Evolutionary conservation across 371 early-diverging fungal species (phyloP), one percentile per base, ranked within the genome.

Genomic region (Mucor indicus): DNA sequence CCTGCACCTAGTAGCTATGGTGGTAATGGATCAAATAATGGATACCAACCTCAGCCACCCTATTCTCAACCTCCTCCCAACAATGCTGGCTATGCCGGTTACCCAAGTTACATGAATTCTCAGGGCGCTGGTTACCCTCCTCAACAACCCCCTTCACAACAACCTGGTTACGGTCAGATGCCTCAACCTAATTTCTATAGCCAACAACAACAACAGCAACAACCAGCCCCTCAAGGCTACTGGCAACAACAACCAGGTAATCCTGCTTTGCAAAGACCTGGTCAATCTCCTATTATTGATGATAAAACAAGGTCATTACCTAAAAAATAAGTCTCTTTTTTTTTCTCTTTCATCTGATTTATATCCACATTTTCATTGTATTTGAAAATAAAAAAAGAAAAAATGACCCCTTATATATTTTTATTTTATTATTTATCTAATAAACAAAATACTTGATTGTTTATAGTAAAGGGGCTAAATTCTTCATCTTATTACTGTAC

Each of bases 151-250:
- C 30, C 49, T 35, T 35, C 40, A 13, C 50, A 47, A 12, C 55
- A 43, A 32, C 47, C 40, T 17, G 43, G 41, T 15, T 65, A 59
- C n/a, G 32, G 33, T 40, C 69, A 65, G 38, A 39, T 53, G 4
- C 60, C 48, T 42, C 57, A 56, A 23, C 64, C 50, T 13, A 48
- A 45, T 17, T 69, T 64, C 38, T 72, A 69, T 51, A 56, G 64
- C 30, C 61, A 59, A n/a, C 62, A 64, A 19, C 55, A 38, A 6
- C 38, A 51, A 21, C 38, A 38, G 21, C 44, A 43, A 23, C 66
- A 60, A 20, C 57, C 57, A 22, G 35, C 19, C 2, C 45, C 38
- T 38, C 48, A 48, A n/a, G 59, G 50, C n/a, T 71, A 67, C 30
- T 71, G 71, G 71, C 63, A 53, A 46, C 44, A 35, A 35, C 29